Conservation (phyloP, 306 rosid genomes). For the Ormosia emarginata region DNA sequence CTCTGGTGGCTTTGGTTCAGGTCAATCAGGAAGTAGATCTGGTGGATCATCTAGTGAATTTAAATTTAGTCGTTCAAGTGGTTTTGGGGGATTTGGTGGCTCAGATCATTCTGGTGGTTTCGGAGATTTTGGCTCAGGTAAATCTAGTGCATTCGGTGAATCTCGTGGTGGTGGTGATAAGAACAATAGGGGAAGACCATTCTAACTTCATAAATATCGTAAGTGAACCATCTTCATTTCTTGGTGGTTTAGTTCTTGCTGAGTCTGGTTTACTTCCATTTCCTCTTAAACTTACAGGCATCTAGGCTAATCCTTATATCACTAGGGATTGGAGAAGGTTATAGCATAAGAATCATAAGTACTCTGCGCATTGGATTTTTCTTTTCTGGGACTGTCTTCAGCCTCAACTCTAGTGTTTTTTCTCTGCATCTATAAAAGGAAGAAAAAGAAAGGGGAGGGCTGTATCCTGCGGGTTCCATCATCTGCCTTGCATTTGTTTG, state of each 20-base stretch:
- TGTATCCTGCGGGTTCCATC: background rate
- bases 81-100: slow-evolving; percentile 20
- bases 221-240: slow-evolving; percentile 7
- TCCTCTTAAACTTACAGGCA: slow-evolving; percentile 18
- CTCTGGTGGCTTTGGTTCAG: slow-evolving; percentile 42
- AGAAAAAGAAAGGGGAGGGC: background rate
- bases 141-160: slow-evolving; percentile 25
- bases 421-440: background rate
- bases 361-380: background rate
- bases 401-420: background rate
- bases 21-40: slow-evolving; percentile 41
- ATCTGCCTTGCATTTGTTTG: background rate
- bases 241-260: slow-evolving; percentile 21
- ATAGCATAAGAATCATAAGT: slow-evolving; percentile 13
- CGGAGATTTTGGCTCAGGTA: slow-evolving; percentile 37
- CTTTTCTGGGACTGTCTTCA: slow-evolving; percentile 1
- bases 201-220: slow-evolving; percentile 23
- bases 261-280: slow-evolving; percentile 21
- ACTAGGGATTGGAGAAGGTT: slow-evolving; percentile 15
- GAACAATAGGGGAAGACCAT: slow-evolving; percentile 25
- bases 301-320: slow-evolving; percentile 16
- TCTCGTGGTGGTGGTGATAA: slow-evolving; percentile 29
- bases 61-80: slow-evolving; percentile 14
- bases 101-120: slow-evolving; percentile 35
- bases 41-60: slow-evolving; percentile 45